Conservation (phyloP, 495 filamentous ascomycete genomes). For the Daldinia decipiens region DNA sequence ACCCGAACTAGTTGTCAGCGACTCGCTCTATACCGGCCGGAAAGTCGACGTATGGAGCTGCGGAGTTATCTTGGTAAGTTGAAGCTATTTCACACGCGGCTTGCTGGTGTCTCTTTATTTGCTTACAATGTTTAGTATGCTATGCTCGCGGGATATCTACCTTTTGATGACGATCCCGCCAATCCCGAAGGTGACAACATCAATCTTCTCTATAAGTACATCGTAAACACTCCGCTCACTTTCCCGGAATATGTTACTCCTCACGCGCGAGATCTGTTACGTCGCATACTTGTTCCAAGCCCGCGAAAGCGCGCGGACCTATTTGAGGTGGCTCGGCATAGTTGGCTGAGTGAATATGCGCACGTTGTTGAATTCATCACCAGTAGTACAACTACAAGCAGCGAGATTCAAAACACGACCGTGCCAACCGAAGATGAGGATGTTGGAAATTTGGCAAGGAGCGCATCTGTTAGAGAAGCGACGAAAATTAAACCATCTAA, state of each 20-base stretch:
- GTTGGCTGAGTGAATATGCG: constrained; percentile 96
- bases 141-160: constrained; percentile 98
- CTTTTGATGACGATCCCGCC: constrained; percentile 97
- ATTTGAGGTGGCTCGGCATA: constrained; percentile 97
- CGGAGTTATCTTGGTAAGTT: constrained; percentile 94
- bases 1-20: constrained; percentile 96
- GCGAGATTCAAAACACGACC: constrained; percentile 85
- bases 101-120: constrained; percentile 37
- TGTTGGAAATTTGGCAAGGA: constrained; percentile 75
- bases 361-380: constrained; percentile 97
- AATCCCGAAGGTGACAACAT: constrained; percentile 99
- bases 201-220: constrained; percentile 99
- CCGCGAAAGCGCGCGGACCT: constrained; percentile 94
- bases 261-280: constrained; percentile 90
- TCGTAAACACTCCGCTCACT: constrained; percentile 94
- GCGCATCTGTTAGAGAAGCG: constrained; percentile 91
- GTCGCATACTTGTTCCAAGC: constrained; percentile 95
- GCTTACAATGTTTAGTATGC: constrained; percentile 75
- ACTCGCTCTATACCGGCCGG: constrained; percentile 94
- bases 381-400: constrained; percentile 87
- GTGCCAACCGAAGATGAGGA: constrained; percentile 74
- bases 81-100: background rate
- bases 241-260: constrained; percentile 99
- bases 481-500: constrained; percentile 70
- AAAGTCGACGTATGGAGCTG: constrained; percentile 99